A percentile compares a stretch with the other conserved stretches of the same genome.
phyloP scores from a whole-genome alignment of 805 yeast genomes.

The Candida gorgasii region DNA sequence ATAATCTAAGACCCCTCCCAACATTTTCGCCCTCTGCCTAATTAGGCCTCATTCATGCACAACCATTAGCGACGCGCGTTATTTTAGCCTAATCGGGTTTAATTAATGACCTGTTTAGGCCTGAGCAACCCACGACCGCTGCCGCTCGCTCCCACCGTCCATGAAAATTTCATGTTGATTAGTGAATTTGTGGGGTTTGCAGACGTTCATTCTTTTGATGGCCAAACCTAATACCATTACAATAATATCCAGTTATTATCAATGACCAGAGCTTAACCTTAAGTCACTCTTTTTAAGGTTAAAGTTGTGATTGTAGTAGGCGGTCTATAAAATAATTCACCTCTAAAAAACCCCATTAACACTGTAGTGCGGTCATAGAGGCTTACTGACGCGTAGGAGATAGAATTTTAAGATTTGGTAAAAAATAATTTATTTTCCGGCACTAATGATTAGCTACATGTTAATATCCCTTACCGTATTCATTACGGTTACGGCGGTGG shows the following conservation, averaged over 20 bases:
- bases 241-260: too few species aligned
- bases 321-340: too few species aligned
- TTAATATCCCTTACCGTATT: not conserved
- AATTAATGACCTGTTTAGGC: conserved; percentile 7
- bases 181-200: conserved; percentile 9
- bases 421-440: conserved; percentile 6
- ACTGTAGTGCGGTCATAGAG: too few species aligned
- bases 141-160: not conserved
- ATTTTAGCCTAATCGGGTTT: conserved; percentile 14
- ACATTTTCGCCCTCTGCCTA: conserved; percentile 12
- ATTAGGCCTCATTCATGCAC: conserved; percentile 12
- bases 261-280: not conserved
- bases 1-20: conserved; percentile 4
- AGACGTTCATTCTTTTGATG: too few species aligned
- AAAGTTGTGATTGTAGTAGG: too few species aligned
- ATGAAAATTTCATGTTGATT: conserved; percentile 3
- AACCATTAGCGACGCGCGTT: not conserved
- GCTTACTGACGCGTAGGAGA: not conserved
- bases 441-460: not conserved
- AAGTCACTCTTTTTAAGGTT: not conserved
- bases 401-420: not conserved
- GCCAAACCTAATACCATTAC: too few species aligned
- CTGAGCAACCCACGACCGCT: too few species aligned
- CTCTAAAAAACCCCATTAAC: too few species aligned
- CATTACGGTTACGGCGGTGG: not conserved